These are phyloP conservation scores for Tolypocladium endophyticum DNA, from an alignment of 2,329 filamentous ascomycete genomes.

Conservation along the genomic window DNA sequence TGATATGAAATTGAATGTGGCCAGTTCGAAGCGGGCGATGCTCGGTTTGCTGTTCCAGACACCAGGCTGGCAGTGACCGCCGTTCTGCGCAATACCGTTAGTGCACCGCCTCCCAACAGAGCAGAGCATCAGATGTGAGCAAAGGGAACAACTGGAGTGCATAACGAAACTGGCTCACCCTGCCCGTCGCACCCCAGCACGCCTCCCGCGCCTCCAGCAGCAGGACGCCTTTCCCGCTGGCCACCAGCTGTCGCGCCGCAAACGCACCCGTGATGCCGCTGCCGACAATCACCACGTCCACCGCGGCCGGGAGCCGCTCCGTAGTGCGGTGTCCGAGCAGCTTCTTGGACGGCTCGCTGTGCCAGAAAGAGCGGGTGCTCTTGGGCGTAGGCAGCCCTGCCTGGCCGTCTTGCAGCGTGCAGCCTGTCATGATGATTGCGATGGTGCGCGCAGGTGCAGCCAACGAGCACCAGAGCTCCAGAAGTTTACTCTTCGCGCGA, in stretches of 20 bases:
- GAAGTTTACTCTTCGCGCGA: neutral
- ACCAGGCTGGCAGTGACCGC: slow-evolving; percentile 65
- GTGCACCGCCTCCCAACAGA: neutral
- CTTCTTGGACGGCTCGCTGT: slow-evolving; percentile 51
- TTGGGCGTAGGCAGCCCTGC: slow-evolving; percentile 49
- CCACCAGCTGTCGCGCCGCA: slow-evolving; percentile 52
- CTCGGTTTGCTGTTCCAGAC: slow-evolving; percentile 51
- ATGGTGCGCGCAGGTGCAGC: neutral
- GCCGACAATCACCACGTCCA: slow-evolving; percentile 63
- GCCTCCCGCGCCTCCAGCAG: slow-evolving; percentile 71
- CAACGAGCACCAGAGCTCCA: neutral
- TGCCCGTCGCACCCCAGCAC: slow-evolving; percentile 75
- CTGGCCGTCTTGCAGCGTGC: slow-evolving; percentile 21
- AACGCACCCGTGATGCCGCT: slow-evolving; percentile 70
- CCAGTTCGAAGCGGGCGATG: slow-evolving; percentile 61
- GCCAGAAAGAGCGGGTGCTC: slow-evolving; percentile 64
- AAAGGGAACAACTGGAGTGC: neutral
- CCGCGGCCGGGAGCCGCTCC: slow-evolving; percentile 44
- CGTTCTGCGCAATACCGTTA: slow-evolving; percentile 34
- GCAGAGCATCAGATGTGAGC: neutral
- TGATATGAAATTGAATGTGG: slow-evolving; percentile 52
- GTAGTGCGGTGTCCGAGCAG: slow-evolving; percentile 62
- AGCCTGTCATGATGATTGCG: slow-evolving; percentile 17
- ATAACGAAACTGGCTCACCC: slow-evolving; percentile 37
- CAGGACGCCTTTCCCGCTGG: slow-evolving; percentile 44